Conservation (phyloP, 208 protist species). For the Crithidia brevicula region DNA sequence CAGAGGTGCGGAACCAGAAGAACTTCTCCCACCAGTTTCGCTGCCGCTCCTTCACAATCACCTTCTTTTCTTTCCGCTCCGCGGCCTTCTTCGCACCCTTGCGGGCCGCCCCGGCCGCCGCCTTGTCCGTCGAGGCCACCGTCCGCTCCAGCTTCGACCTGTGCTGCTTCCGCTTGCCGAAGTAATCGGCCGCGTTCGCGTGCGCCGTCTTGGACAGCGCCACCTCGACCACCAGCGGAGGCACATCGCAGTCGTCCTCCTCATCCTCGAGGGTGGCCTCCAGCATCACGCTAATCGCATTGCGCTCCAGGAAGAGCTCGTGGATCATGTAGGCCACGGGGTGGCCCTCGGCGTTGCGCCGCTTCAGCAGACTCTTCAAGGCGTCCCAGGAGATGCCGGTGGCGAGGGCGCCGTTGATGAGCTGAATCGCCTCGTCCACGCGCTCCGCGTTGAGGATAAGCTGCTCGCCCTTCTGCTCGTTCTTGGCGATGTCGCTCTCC, state of each 20-base stretch:
- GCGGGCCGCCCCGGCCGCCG: constrained; percentile 80
- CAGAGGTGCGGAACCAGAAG: constrained; percentile 96
- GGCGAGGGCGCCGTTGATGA: constrained; percentile 86
- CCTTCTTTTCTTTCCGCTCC: constrained; percentile 68
- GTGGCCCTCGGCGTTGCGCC: constrained; percentile 90
- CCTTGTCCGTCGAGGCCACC: constrained; percentile 73
- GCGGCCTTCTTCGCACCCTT: constrained; percentile 68
- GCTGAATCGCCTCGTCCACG: constrained; percentile 90
- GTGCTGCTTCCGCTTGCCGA: constrained; percentile 82
- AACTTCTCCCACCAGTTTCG: constrained; percentile 99
- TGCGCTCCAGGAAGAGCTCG: constrained; percentile 90
- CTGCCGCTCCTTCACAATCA: constrained; percentile 88
- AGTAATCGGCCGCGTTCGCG: constrained; percentile 96
- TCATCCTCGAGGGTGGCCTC: constrained; percentile 59
- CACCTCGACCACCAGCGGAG: constrained; percentile 87
- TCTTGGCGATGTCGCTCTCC: constrained; percentile 58
- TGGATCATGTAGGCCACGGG: constrained; percentile 94
- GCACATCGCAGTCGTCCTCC: constrained; percentile 62
- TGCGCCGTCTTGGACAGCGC: constrained; percentile 92
- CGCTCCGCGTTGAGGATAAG: constrained; percentile 87
- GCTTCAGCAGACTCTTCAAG: constrained; percentile 69
- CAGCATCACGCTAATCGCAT: constrained; percentile 86
- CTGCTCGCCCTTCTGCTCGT: constrained; percentile 77
- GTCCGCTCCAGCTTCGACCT: constrained; percentile 90
- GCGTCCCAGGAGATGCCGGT: constrained; percentile 89